Conservation (phyloP, 2,329 filamentous ascomycete genomes). For the Cyphellophora europaea region DNA sequence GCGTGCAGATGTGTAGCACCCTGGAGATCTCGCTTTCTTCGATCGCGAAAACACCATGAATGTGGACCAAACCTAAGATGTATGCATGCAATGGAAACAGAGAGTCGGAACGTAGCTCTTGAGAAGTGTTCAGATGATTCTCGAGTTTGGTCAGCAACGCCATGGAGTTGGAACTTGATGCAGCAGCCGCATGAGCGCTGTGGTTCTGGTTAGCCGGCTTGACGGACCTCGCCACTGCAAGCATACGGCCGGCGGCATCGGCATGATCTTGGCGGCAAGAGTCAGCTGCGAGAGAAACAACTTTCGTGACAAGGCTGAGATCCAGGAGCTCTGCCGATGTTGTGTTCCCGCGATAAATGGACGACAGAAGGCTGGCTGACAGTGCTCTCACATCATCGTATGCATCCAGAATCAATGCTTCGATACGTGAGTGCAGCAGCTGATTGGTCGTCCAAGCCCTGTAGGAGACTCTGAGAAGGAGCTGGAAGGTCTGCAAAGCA, state of each 20-base stretch:
- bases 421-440: slow-evolving; percentile 51
- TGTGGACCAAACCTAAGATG: slow-evolving; percentile 5
- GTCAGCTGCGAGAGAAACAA: no score
- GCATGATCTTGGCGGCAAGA: slow-evolving; percentile 86
- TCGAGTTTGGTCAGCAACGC: no score
- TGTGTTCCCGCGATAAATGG: no score
- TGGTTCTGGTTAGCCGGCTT: no score
- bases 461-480: slow-evolving; percentile 32
- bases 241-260: slow-evolving; percentile 75
- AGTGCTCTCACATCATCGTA: slow-evolving; percentile 78
- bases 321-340: no score
- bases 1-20: slow-evolving; percentile 51
- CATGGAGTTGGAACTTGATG: no score
- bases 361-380: slow-evolving; percentile 36
- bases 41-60: background rate
- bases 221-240: slow-evolving; percentile 56
- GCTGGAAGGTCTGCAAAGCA: slow-evolving; percentile 59
- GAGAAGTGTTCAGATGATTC: no score
- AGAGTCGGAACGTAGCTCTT: no score
- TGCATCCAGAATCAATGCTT: slow-evolving; percentile 64
- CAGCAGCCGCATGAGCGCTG: no score
- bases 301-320: no score
- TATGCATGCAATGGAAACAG: slow-evolving; percentile 14
- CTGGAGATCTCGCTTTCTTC: slow-evolving; percentile 24
- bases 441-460: slow-evolving; percentile 36